Evolutionary conservation across 768 basidiomycete species (phyloP), one percentile per base, ranked within the genome.

Genomic region (Kwoniella shandongensis): DNA sequence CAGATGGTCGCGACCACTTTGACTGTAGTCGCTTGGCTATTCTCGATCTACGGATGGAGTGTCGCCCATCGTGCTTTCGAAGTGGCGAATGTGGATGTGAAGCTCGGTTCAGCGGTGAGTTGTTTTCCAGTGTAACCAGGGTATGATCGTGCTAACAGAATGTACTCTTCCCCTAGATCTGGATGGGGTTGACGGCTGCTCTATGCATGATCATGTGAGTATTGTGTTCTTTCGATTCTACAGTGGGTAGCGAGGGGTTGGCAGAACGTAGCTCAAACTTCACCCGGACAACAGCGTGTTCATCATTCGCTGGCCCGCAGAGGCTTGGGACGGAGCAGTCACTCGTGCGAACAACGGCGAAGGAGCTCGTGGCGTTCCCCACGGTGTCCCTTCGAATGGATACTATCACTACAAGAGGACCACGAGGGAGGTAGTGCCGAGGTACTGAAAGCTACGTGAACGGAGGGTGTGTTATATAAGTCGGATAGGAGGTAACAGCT

Each of bases 321-420:
- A 72, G 36, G 73, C 71, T 22, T 69, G 72, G 63, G 74, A 73
- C 44, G 69, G 72, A 23, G 45, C 54, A 17, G 51, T 59, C 17
- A 67, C 66, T 18, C 42, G 47, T 22, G 63, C 60, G n/a, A 52
- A 49, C n/a, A 64, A 64, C 20, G 69, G 67, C 0, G 61, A 25
- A 12, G 67, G 64, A 4, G 57, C 60, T 25, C 30, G 66, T 50
- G 66, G 66, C 30, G 32, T 68, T 4, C 70, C 67, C 18, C 46
- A 56, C 17, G 59, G 47, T 18, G 49, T 65, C 11, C 47, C 56
- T 2, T 57, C 44, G 22, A 59, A 74, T 51, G 70, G 71, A 25
- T 76, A 75, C 51, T 76, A 76, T 45, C 73, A 74, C 51, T 73
- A 76, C 64, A 73, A 74, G 56, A 67, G 74, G 32, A 73, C 75